Evolutionary conservation across 305 asterid species (phyloP), one percentile per base, ranked within the genome.

Genomic region (Fraxinus platypoda): DNA sequence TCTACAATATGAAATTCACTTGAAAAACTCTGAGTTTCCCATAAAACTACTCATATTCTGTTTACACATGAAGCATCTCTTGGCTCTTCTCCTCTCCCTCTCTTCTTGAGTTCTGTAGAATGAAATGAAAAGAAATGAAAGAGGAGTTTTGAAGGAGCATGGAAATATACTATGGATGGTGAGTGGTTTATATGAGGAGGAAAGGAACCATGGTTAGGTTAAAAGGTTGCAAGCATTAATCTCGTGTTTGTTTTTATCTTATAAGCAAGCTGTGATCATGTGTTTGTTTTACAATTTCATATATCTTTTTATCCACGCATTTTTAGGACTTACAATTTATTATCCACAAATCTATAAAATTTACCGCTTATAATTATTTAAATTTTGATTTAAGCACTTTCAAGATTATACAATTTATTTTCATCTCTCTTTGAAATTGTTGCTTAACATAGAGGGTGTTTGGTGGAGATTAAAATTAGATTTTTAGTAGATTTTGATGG

Each of bases 191-290:
- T 30, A 74, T 46, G 52, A 41, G 74, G 77, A 68, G 68, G 74
- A 13, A 9, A 1, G 38, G 82, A 85, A 87, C 90, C 86, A n/a
- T 79, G 83, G 88, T 87, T 79, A 52, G 72, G 81, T 81, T 80
- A 15, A 46, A 35, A 28, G 13, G 15, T 15, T 4, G 8, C 5
- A 26, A 68, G 21, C 37, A 68, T 28, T 12, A 68, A 28, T 68
- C 37, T 68, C 74, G 37, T 68, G 74, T 68, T 28, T 66, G 35
- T 68, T 68, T 68, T 68, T 68, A 68, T 28, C 37, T 26, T 11
- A 11, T 26, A 26, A 66, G 30, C 30, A 21, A 34, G 38, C 8
- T 5, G 30, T 9, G 4, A 66, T 25, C 74, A 28, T 3, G 74
- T 66, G 74, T 54, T 15, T 54, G 23, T 54, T 54, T 54, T 54